These are phyloP conservation scores for Gaertneriomyces semiglobifer DNA, from an alignment of 192 early-diverging fungal species.

Conservation along the genomic window DNA sequence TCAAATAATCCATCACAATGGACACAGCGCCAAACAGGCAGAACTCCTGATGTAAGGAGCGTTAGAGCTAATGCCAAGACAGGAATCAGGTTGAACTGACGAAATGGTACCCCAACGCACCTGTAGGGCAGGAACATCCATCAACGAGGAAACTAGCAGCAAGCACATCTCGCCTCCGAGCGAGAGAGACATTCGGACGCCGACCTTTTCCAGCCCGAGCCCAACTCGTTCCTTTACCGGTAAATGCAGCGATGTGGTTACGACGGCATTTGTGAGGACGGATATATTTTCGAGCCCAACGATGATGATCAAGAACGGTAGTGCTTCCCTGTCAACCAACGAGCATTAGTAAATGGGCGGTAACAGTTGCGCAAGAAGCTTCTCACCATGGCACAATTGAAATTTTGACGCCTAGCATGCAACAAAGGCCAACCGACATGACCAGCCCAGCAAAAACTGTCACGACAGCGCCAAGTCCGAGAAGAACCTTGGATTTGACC, in stretches of 20 bases:
- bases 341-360: neutral
- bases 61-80: neutral
- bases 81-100: neutral
- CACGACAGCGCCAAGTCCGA: slow-evolving; percentile 66
- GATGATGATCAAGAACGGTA: slow-evolving; percentile 67
- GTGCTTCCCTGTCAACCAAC: slow-evolving; percentile 52
- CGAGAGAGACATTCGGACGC: slow-evolving; percentile 59
- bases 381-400: slow-evolving; percentile 66
- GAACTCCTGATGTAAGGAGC: slow-evolving; percentile 53
- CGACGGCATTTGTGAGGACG: slow-evolving; percentile 68
- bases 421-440: slow-evolving; percentile 65
- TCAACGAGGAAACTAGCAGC: slow-evolving; percentile 55
- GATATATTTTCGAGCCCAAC: slow-evolving; percentile 77
- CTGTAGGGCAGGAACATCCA: slow-evolving; percentile 58
- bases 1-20: slow-evolving; percentile 71
- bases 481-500: slow-evolving; percentile 72
- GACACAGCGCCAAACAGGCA: slow-evolving; percentile 65
- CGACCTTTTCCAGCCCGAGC: slow-evolving; percentile 63
- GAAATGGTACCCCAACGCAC: slow-evolving; percentile 22
- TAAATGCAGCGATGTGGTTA: slow-evolving; percentile 64
- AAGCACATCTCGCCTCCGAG: slow-evolving; percentile 55
- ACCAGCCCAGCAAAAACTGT: slow-evolving; percentile 60
- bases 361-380: neutral
- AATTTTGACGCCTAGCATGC: slow-evolving; percentile 53
- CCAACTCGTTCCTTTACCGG: slow-evolving; percentile 72